Percentiles rank a stretch among this genome's conserved stretches.
Evolutionary conservation across 331 rosid genomes (phyloP).

Genomic region (Ulmus americana): DNA sequence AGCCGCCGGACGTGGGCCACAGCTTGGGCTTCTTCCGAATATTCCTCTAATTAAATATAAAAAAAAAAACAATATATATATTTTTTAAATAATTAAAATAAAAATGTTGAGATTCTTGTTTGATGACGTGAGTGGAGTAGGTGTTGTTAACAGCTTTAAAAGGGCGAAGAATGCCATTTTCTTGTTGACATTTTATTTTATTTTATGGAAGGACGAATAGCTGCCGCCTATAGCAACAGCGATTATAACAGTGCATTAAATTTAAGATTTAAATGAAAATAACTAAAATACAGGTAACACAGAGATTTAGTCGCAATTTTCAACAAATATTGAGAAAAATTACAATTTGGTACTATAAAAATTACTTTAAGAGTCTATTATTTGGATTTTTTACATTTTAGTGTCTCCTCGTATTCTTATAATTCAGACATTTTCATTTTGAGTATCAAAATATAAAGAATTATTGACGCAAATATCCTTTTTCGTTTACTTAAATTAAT

Average conservation of each 20-base stretch:
- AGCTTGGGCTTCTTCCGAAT: conserved; percentile 45
- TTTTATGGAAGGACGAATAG: not conserved
- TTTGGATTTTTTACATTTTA: no score
- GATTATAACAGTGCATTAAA: conserved; percentile 2
- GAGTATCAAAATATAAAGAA: no score
- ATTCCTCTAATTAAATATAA: conserved; percentile 46
- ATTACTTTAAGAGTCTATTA: no score
- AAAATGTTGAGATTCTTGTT: not conserved
- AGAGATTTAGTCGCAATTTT: no score
- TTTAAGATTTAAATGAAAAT: no score
- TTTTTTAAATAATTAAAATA: not conserved
- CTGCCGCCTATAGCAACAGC: not conserved
- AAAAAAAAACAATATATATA: no score
- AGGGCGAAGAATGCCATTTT: not conserved
- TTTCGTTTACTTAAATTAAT: no score
- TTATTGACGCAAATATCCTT: rapidly evolving
- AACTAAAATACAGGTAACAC: no score
- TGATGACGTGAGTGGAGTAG: not conserved
- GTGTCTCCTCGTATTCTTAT: no score
- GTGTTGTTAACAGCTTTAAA: not conserved
- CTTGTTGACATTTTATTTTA: not conserved
- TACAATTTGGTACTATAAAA: no score
- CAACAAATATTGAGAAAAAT: no score
- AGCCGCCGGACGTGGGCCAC: conserved; percentile 70
- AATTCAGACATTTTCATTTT: no score